Evolutionary conservation across 2,329 filamentous ascomycete species (phyloP).

Genomic region (Colletotrichum falcatum): DNA sequence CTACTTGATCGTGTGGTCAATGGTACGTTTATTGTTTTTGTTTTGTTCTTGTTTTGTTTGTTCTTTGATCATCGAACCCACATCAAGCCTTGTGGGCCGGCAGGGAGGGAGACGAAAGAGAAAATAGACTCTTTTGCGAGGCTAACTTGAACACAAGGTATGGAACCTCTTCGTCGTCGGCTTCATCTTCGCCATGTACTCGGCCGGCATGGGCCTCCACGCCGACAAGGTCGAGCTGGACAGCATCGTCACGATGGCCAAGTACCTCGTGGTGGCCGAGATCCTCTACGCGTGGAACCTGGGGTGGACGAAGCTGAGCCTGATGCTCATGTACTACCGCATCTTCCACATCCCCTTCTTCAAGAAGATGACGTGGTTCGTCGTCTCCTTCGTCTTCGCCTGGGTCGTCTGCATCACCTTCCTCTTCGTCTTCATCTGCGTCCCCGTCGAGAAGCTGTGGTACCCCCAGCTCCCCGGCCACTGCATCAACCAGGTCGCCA

Average conservation of each 20-base stretch:
- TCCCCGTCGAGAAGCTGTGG: conserved; percentile 63
- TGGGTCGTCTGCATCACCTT: conserved; percentile 63
- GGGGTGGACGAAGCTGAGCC: conserved; percentile 62
- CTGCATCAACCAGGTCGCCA: conserved; percentile 63
- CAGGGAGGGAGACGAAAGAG: not conserved
- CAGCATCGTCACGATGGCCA: conserved; percentile 58
- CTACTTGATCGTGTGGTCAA: conserved; percentile 61
- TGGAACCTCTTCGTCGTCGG: conserved; percentile 59
- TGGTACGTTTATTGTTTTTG: too few relatives aligned
- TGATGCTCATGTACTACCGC: conserved; percentile 65
- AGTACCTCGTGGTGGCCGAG: conserved; percentile 61
- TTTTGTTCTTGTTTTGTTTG: too few relatives aligned
- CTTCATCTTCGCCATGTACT: conserved; percentile 62
- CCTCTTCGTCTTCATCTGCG: conserved; percentile 65
- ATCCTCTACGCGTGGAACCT: conserved; percentile 62
- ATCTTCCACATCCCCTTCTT: conserved; percentile 61
- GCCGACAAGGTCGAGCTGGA: conserved; percentile 52
- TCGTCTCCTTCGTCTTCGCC: conserved; percentile 57
- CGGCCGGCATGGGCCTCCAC: conserved; percentile 60
- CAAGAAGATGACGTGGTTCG: conserved; percentile 54
- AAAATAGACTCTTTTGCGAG: not conserved
- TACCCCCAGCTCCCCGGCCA: conserved; percentile 56
- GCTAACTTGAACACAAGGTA: conserved; percentile 46
- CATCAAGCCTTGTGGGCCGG: too few relatives aligned
- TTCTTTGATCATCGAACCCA: too few relatives aligned